phyloP scores from a whole-genome alignment of 2,329 filamentous ascomycete genomes.

The Aspergillus novofumigatus region DNA sequence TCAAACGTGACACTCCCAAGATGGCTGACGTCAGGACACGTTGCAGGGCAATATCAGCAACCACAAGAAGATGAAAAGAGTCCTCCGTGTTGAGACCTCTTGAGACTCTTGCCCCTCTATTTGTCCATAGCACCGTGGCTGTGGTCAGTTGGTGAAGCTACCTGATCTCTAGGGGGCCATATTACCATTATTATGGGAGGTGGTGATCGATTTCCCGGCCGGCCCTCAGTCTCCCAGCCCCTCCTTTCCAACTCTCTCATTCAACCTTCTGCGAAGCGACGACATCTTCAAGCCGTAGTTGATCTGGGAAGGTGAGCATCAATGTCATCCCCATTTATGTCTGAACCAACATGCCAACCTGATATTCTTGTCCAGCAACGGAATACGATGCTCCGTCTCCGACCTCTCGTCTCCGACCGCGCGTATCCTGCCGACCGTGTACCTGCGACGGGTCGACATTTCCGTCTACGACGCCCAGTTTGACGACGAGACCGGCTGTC shows the following conservation, averaged over 20 bases:
- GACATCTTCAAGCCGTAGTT: slow-evolving; percentile 28
- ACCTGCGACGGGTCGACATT: slow-evolving; percentile 70
- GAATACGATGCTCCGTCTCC: slow-evolving; percentile 85
- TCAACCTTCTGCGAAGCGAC: background rate
- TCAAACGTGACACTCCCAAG: too few species aligned
- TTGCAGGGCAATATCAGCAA: background rate
- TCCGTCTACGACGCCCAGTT: slow-evolving; percentile 77
- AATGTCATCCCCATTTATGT: background rate
- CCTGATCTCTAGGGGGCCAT: background rate
- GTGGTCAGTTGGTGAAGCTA: background rate
- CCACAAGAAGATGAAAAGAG: background rate
- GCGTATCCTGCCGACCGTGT: slow-evolving; percentile 73
- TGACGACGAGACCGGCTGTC: slow-evolving; percentile 30
- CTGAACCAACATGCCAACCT: background rate
- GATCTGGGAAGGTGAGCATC: slow-evolving; percentile 36
- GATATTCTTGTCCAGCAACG: slow-evolving; percentile 57
- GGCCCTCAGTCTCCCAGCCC: background rate
- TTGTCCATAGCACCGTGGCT: background rate
- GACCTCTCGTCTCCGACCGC: slow-evolving; percentile 65
- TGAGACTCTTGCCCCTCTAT: background rate
- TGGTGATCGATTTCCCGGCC: background rate
- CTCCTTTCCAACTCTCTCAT: background rate
- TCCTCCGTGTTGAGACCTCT: too few species aligned
- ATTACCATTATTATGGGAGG: background rate
- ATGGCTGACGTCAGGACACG: background rate